Evolutionary conservation across 805 yeast genomes (phyloP), one percentile per base, ranked within the genome.

Genomic region (Kodamaea lidongshanica): DNA sequence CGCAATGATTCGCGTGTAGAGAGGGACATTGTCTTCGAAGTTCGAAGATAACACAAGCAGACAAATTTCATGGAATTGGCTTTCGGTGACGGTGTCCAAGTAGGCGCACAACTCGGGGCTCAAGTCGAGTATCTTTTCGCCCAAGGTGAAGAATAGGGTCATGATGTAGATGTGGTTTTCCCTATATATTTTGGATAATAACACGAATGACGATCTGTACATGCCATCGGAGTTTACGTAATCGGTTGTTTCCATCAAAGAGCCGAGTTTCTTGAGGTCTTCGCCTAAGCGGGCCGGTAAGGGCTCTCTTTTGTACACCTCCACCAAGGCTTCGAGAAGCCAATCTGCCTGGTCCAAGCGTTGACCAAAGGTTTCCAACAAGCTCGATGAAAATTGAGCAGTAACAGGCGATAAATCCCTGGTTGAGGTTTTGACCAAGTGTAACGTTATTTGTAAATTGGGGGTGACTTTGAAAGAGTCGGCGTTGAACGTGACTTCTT

Each of bases 131-230:
- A 25, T 26, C 7, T 28, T 17, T 4, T 24, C 12, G 8, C 23
- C 35, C 28, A 32, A 32, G 11, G 30, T 20, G 18, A 22, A 32
- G 31, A 27, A 32, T 7, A 32, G 19, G 15, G 35, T 15, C 14
- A 32, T 19, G n/a, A 32, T 16, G 11, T 27, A 32, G 12, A 15
- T n/a, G 4, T 24, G 16, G n/a, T 22, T 16, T 8, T 32, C 31
- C 7, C n/a, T 11, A 15, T 25, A 26, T 7, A 31, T 25, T 16
- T 19, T 25, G 20, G 30, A 13, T 23, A 26, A 13, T 14, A 31
- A 25, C 9, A 8, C 12, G 24, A 31, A 31, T 14, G 26, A 16
- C 3, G 15, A 23, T 14, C 18, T 25, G 8, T 17, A n/a, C 15
- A 31, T 18, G 12, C 5, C 23, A 20, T n/a, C n/a, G n/a, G n/a